phyloP scores from a whole-genome alignment of 768 basidiomycete species.

The Lentinula sp. region DNA sequence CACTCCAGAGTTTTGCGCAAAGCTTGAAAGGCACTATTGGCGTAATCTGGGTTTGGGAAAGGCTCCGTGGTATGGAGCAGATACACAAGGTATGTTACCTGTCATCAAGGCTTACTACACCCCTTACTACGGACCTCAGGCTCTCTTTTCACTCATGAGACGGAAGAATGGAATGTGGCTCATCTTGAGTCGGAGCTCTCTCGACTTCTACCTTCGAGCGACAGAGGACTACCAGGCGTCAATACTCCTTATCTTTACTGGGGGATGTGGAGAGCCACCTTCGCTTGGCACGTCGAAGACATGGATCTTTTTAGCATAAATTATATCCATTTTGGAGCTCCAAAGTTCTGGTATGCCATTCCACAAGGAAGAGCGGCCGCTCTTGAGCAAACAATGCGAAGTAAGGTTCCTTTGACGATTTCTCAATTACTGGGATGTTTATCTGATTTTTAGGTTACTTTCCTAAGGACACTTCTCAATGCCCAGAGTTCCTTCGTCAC shows the following conservation, averaged over 20 bases:
- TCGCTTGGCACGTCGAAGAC: slow-evolving; percentile 99
- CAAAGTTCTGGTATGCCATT: slow-evolving; percentile 95
- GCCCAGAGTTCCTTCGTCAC: slow-evolving; percentile 93
- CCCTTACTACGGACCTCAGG: slow-evolving; percentile 26
- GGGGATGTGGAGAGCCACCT: slow-evolving; percentile 99
- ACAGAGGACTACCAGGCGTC: slow-evolving; percentile 82
- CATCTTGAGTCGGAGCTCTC: slow-evolving; percentile 82
- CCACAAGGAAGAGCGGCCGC: slow-evolving; percentile 79
- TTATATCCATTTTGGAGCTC: slow-evolving; percentile 97
- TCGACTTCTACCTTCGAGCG: slow-evolving; percentile 63
- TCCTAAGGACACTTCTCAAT: slow-evolving; percentile 77
- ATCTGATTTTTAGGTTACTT: slow-evolving; percentile 62
- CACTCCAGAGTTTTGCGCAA: slow-evolving; percentile 80
- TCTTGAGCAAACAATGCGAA: slow-evolving; percentile 87
- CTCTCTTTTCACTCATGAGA: slow-evolving; percentile 68
- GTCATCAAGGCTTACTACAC: neutral
- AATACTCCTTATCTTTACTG: slow-evolving; percentile 98
- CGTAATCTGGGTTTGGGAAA: slow-evolving; percentile 83
- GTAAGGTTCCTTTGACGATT: slow-evolving; percentile 31
- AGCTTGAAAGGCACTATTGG: slow-evolving; percentile 90
- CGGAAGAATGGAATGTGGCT: slow-evolving; percentile 86
- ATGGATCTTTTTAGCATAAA: slow-evolving; percentile 99
- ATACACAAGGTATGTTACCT: slow-evolving; percentile 69
- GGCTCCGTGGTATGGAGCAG: slow-evolving; percentile 97
- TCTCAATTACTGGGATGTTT: neutral